Evolutionary conservation across 129 eudicot species (phyloP), one percentile per base, ranked within the genome.

Genomic region (Scalesia atractyloides): DNA sequence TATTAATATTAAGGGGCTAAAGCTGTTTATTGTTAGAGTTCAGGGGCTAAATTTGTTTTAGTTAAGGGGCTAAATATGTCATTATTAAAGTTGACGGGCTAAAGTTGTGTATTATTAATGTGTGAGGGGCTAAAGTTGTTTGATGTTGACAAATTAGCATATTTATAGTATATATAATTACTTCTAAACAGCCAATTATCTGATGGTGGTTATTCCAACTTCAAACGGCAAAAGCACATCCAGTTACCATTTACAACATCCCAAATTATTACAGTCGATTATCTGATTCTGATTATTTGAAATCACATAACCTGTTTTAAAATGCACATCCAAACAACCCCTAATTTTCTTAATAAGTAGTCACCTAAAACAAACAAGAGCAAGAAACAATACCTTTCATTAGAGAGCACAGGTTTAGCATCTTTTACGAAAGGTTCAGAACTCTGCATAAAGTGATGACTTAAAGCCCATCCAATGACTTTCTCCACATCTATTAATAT

Each of bases 401-500:
- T 81, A 46, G 95, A 85, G 72, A 93, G 82, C 51, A 72, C 81
- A 49, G 86, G 83, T 79, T 89, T 93, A 20, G 88, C 64, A 72
- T 85, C 95, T 68, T 83, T 82, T 17, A 68, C 73, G 1, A 71
- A 50, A 78, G 79, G 72, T 76, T 93, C 95, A 26, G 84, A 76
- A 69, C 30, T 59, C 62, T 93, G 91, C 98, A 89, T 93, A 47
- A 84, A 89, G 81, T 87, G 98, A 87, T 93, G 95, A 74, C 88
- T 87, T 64, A 89, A 66, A 73, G 96, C 96, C 96, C 98, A 93
- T 41, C 96, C 98, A 51, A 89, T 64, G 51, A 93, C 81, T 84
- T 93, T 89, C 75, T 93, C 98, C 61, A 82, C 94, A 72, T 83
- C 95, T 89, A 77, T 63, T 47, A 73, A 53, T 34, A 16, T 34